Percentiles rank a stretch among this genome's conserved stretches.
phyloP scores from a whole-genome alignment of 2,329 filamentous ascomycete genomes.

The Passalora sequoiae region DNA sequence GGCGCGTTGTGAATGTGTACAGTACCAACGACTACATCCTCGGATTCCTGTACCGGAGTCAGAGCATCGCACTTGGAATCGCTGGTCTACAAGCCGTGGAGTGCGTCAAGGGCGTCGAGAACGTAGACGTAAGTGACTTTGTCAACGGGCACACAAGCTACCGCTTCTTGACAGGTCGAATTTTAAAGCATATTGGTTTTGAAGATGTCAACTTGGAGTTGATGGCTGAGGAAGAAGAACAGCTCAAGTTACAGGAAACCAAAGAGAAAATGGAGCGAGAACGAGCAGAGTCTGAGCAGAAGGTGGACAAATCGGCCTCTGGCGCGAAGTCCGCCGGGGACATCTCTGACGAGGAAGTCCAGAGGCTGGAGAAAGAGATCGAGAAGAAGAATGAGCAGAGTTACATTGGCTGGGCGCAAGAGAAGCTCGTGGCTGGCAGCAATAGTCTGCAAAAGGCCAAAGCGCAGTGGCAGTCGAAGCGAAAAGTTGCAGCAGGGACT shows the following conservation, averaged over 20 bases:
- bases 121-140: slow-evolving; percentile 49
- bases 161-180: slow-evolving; percentile 46
- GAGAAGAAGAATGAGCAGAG: slow-evolving; percentile 34
- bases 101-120: slow-evolving; percentile 60
- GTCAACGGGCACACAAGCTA: slow-evolving; percentile 50
- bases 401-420: slow-evolving; percentile 40
- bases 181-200: slow-evolving; percentile 50
- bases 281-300: slow-evolving; percentile 25
- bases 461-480: slow-evolving; percentile 17
- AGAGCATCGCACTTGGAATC: slow-evolving; percentile 74
- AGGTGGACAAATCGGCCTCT: slow-evolving; percentile 14
- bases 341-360: slow-evolving; percentile 30
- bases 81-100: slow-evolving; percentile 74
- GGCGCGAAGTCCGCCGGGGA: slow-evolving; percentile 31
- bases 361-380: slow-evolving; percentile 8
- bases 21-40: slow-evolving; percentile 83
- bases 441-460: slow-evolving; percentile 22
- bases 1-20: slow-evolving; percentile 81
- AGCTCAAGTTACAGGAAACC: slow-evolving; percentile 36
- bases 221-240: slow-evolving; percentile 45
- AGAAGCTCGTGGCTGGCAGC: slow-evolving; percentile 36
- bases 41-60: slow-evolving; percentile 79
- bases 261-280: slow-evolving; percentile 35
- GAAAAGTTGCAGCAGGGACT: too few species aligned
- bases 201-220: slow-evolving; percentile 47